Base-by-base conservation (phyloP, 2,329 filamentous ascomycete genomes). In the Pseudogymnoascus sp. region DNA sequence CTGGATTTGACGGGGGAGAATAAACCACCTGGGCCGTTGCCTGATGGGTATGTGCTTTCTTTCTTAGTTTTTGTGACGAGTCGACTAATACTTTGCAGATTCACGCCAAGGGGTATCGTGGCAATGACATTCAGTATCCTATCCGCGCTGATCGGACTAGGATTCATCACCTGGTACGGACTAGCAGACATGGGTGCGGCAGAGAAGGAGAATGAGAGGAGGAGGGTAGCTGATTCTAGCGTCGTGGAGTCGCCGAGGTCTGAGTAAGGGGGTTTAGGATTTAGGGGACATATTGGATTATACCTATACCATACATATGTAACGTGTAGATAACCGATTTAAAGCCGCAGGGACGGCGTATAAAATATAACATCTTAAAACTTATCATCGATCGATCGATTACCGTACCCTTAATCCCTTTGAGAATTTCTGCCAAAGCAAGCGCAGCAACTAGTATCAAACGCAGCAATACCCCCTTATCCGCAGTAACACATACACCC, bases 1-100 rank as follows among this genome's bases (percentile, higher is more conserved):
- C 76, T 90, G 0, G 83, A 95, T 67, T 76, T 92, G 1, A 76
- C 73, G 0, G 88, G 87, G 8, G 78, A 89, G 73, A 87, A 86
- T 64, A 75, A 72, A 37, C 79, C 81, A 1, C 82, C 85, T 0
- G 75, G 74, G 0, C 79, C 77, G 48, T 72, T 93, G 14, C 89
- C 90, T 0, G 80, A 77, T 0, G 90, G 90, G 78, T 19, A 28
- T 23, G 16, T 28, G 37, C n/a, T 37, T 6, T n/a, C 8, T 39
- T 45, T 19, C 37, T 45, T 57, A 4, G 21, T 6, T 8, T 21
- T 34, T 65, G 57, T 19, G 23, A 31, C 36, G 39, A 45, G 23
- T 39, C 23, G 28, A 61, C 66, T 68, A 66, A 67, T 14, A 1
- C 2, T 21, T 37, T 2, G 10, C 23, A 71, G 70, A 4, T 64